Percentiles rank a stretch among this genome's conserved stretches.
Evolutionary conservation across 2,329 filamentous ascomycete species (phyloP).

Genomic region (Penicillium sp.): DNA sequence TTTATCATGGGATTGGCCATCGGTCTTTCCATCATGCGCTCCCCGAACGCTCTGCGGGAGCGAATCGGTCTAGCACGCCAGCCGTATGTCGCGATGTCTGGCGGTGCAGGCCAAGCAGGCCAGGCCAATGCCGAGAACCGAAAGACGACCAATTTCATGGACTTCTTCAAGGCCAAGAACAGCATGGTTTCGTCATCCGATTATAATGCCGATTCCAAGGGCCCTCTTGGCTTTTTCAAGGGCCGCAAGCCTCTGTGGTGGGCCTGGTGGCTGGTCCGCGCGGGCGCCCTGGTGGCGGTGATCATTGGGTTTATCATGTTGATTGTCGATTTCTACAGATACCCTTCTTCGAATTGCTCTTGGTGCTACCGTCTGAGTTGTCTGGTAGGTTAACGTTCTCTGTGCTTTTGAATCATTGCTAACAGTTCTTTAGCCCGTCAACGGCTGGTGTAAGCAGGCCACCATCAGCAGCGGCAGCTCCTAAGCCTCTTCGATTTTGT

Average conservation of each 20-base stretch:
- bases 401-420: conserved; percentile 5
- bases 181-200: conserved; percentile 34
- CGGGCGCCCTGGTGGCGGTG: conserved; percentile 69
- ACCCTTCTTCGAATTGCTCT: conserved; percentile 61
- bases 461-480: conserved; percentile 9
- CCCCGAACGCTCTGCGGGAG: conserved; percentile 71
- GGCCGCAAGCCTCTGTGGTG: conserved; percentile 92
- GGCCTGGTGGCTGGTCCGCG: conserved; percentile 90
- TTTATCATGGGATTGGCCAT: conserved; percentile 87
- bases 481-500: background rate
- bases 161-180: conserved; percentile 52
- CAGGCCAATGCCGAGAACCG: conserved; percentile 25
- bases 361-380: conserved; percentile 98
- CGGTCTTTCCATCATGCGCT: conserved; percentile 81
- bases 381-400: conserved; percentile 59
- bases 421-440: conserved; percentile 34
- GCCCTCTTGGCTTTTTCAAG: conserved; percentile 69
- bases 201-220: conserved; percentile 5
- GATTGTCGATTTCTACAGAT: conserved; percentile 84
- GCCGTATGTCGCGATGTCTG: conserved; percentile 65
- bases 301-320: conserved; percentile 81
- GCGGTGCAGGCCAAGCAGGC: conserved; percentile 37
- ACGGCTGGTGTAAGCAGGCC: conserved; percentile 43
- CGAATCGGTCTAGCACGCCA: conserved; percentile 65
- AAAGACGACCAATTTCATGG: conserved; percentile 51